Evolutionary conservation across 805 yeast species (phyloP), one percentile per base, ranked within the genome.

Genomic region (Kluyveromyces nonfermentans): DNA sequence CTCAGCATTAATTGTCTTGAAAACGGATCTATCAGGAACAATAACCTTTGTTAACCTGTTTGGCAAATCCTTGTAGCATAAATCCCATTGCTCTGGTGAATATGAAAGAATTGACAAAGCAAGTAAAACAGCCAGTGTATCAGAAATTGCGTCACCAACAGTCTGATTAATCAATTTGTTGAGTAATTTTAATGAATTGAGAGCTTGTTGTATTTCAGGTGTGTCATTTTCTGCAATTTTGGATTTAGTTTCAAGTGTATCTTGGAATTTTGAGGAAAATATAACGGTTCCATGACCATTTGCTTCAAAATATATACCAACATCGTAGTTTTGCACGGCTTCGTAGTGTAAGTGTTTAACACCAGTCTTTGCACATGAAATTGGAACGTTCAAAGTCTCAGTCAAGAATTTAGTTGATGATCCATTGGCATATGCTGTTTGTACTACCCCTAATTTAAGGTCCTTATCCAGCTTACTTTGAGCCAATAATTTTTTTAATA

Each of bases 241-340:
- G 45, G 77, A 69, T 5, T 69, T 68, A 15, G 66, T 44, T 10
- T 61, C 52, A 38, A 63, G 54, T n/a, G 69, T 59, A 28, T 59
- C 54, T 19, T 63, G 63, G 44, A 77, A 76, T 12, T 66, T 61
- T 1, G 77, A 72, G 4, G 85, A 78, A 60, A 93, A 93, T 17
- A 87, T 70, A 6, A 90, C 95, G 0, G 98, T 93, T 12, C 98
- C 98, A 60, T 93, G 98, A n/a, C 98, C 98, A 60, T 93, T 93
- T 43, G 98, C 98, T 68, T 93, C 98, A 55, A 93, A 93, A 65
- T 93, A 93, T 14, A 93, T 80, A 20, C 98, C 98, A 48, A 90
- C 74, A 56, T 88, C 97, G 57, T 76, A 93, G 35, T 78, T 73
- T 47, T 74, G 77, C 1, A 95, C 93, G 41, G 88, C 95, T 46